phyloP scores from a whole-genome alignment of 2,329 filamentous ascomycete genomes.

The Chlorencoelia australis region DNA sequence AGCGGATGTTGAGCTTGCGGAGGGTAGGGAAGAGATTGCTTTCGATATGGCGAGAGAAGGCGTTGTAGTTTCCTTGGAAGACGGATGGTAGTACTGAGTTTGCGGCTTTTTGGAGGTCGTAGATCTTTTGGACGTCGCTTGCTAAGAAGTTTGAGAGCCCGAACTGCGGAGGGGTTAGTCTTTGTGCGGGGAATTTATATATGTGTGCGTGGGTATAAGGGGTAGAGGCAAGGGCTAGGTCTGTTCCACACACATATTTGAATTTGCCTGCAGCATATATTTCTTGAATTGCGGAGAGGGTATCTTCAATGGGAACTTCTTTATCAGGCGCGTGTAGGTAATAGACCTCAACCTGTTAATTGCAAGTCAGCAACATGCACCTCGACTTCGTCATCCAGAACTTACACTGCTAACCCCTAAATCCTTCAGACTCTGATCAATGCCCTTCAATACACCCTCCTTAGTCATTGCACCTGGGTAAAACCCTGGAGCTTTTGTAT shows the following conservation, averaged over 20 bases:
- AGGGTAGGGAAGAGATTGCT: conserved; percentile 49
- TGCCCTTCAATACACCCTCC: conserved; percentile 18
- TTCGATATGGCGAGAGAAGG: conserved; percentile 41
- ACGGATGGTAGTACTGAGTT: conserved; percentile 26
- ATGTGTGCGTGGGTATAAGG: background rate
- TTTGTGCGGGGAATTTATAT: too few relatives aligned
- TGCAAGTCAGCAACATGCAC: too few relatives aligned
- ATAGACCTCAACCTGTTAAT: conserved; percentile 63
- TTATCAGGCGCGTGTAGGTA: conserved; percentile 29
- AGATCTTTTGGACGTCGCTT: conserved; percentile 23
- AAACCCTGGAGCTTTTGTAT: conserved; percentile 21
- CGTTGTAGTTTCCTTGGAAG: conserved; percentile 28
- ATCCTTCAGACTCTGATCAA: conserved; percentile 17
- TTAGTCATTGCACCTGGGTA: conserved; percentile 13
- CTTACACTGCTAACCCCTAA: conserved; percentile 19
- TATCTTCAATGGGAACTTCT: conserved; percentile 25
- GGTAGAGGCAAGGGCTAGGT: conserved; percentile 43
- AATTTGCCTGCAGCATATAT: conserved; percentile 27
- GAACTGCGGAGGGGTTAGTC: conserved; percentile 23
- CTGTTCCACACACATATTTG: conserved; percentile 39
- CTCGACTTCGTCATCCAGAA: too few relatives aligned
- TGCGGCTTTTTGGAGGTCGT: conserved; percentile 22
- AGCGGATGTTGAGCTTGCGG: conserved; percentile 22
- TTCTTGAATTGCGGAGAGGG: conserved; percentile 25
- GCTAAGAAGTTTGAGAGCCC: conserved; percentile 28